Evolutionary conservation across 495 filamentous ascomycete genomes (phyloP), one percentile per base, ranked within the genome.

Genomic region (Penicillium alfredii): DNA sequence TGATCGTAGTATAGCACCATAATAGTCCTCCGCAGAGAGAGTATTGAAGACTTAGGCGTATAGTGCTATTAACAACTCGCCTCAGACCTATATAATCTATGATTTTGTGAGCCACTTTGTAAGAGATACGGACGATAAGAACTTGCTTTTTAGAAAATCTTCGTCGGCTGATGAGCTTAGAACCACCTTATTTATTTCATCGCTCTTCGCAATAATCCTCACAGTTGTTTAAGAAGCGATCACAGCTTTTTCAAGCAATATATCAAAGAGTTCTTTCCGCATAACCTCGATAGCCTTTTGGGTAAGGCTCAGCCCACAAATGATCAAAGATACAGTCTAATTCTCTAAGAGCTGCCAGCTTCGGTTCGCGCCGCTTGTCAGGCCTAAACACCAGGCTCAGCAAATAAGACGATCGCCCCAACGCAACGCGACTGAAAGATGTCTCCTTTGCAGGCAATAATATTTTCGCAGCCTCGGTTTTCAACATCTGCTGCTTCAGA

Each of bases 71-170:
- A 26, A 26, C 24, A 6, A 26, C 12, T 26, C 24, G 24, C 12
- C 24, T 26, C 24, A 26, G 24, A 26, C 24, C 12, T 8, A 26
- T 26, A 26, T 26, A 26, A 26, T 26, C 24, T 26, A 26, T 26
- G 24, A 26, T 11, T 6, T 10, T 11, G 24, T 26, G 9, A 26
- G 24, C 24, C 12, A 26, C 12, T 8, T 26, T 8, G 9, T 26
- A 11, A 8, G 12, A 26, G 24, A 26, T 26, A 26, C 24, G 24
- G 24, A 26, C 24, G 24, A 26, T 26, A 26, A n/a, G 24, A 26
- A 26, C 24, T 26, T 26, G 24, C 24, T 26, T 26, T 26, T 26
- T 26, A 26, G 24, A 26, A 26, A 26, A 26, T 26, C 24, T 26
- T 26, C 24, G 24, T 26, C 24, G 24, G 24, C 24, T 11, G 24